phyloP scores from a whole-genome alignment of 371 early-diverging fungal species.

The Mucor lusitanicus region DNA sequence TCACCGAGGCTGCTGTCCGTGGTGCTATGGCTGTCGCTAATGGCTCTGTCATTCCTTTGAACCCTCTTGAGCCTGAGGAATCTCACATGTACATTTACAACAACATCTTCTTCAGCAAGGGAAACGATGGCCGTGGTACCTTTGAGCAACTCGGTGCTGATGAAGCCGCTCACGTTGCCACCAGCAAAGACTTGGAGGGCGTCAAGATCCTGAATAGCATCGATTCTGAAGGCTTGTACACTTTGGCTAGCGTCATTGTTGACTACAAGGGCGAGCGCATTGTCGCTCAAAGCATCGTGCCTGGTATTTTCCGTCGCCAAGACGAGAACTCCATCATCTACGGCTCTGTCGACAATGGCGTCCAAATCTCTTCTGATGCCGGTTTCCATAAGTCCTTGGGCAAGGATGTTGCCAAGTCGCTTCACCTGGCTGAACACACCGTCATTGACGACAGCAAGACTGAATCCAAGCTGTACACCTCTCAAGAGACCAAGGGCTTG shows the following conservation, averaged over 20 bases:
- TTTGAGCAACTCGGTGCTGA: conserved; percentile 87
- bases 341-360: conserved; percentile 88
- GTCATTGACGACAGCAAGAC: conserved; percentile 72
- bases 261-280: conserved; percentile 92
- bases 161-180: conserved; percentile 91
- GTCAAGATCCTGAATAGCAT: conserved; percentile 77
- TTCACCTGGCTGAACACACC: conserved; percentile 82
- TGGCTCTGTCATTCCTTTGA: conserved; percentile 77
- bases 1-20: conserved; percentile 86
- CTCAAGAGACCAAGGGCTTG: conserved; percentile 91
- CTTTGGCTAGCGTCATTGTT: conserved; percentile 87
- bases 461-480: conserved; percentile 69
- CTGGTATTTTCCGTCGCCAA: conserved; percentile 81
- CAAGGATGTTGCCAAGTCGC: conserved; percentile 68
- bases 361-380: conserved; percentile 63
- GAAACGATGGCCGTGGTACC: conserved; percentile 84
- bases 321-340: conserved; percentile 84
- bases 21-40: conserved; percentile 87
- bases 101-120: conserved; percentile 94
- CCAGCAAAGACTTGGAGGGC: conserved; percentile 93
- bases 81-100: conserved; percentile 92
- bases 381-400: conserved; percentile 78
- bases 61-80: conserved; percentile 76
- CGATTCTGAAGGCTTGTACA: conserved; percentile 77
- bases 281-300: conserved; percentile 92